Percentiles rank a stretch among this genome's conserved stretches.
phyloP scores from a whole-genome alignment of 2,329 filamentous ascomycete genomes.

The Tolypocladium paradoxum region DNA sequence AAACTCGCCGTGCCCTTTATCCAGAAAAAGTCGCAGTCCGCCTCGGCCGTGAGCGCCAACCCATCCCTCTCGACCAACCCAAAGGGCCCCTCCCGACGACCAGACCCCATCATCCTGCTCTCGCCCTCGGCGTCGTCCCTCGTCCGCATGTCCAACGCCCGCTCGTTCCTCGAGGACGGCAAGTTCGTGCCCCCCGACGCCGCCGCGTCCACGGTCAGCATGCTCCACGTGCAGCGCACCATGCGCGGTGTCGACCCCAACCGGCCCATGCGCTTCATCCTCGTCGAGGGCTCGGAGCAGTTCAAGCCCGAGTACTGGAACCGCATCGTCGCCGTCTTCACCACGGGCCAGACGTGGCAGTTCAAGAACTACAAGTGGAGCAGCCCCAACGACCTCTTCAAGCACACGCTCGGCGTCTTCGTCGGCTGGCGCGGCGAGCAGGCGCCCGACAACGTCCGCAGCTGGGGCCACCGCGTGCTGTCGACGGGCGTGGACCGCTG shows the following conservation, averaged over 20 bases:
- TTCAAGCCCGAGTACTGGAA: constrained; percentile 99
- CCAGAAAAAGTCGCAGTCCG: constrained; percentile 41
- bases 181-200: constrained; percentile 69
- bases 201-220: constrained; percentile 57
- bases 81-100: constrained; percentile 37
- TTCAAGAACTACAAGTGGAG: constrained; percentile 98
- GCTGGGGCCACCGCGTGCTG: constrained; percentile 78
- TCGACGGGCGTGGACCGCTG: constrained; percentile 77
- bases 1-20: constrained; percentile 76
- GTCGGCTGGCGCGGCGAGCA: constrained; percentile 86
- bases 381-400: constrained; percentile 78
- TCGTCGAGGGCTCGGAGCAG: constrained; percentile 84
- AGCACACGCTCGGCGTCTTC: constrained; percentile 76
- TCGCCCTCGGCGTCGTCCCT: constrained; percentile 92
- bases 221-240: constrained; percentile 73
- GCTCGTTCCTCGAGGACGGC: constrained; percentile 81
- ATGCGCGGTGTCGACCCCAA: constrained; percentile 60
- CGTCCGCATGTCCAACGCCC: constrained; percentile 90
- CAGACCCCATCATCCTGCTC: constrained; percentile 88
- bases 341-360: constrained; percentile 95
- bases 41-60: constrained; percentile 27
- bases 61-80: constrained; percentile 42
- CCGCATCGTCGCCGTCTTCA: constrained; percentile 91
- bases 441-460: constrained; percentile 64
- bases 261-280: constrained; percentile 80